phyloP scores from a whole-genome alignment of 2,329 filamentous ascomycete genomes.

The Acephala macrosclerotiorum region DNA sequence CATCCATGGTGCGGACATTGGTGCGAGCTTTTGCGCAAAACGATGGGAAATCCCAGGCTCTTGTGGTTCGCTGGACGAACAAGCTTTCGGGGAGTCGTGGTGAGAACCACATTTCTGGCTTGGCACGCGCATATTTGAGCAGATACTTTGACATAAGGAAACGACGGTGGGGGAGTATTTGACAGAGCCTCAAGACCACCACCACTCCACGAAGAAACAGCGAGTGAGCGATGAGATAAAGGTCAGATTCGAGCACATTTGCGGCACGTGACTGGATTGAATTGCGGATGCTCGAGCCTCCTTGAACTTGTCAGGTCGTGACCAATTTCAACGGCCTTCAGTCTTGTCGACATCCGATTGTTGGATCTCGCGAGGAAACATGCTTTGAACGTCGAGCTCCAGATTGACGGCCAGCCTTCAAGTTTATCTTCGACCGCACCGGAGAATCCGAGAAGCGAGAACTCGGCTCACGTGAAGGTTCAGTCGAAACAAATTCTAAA shows the following conservation, averaged over 20 bases:
- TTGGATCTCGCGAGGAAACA: too few species aligned
- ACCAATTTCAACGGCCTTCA: too few species aligned
- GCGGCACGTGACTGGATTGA: too few species aligned
- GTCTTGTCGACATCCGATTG: too few species aligned
- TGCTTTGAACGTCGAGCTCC: too few species aligned
- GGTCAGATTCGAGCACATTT: not conserved
- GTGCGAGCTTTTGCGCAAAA: conserved; percentile 8
- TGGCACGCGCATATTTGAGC: conserved; percentile 27
- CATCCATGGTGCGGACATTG: not conserved
- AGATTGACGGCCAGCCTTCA: too few species aligned
- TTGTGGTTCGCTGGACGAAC: not conserved
- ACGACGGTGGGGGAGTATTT: not conserved
- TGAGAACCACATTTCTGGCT: conserved; percentile 9
- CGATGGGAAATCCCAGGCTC: conserved; percentile 1
- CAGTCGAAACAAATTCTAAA: not conserved
- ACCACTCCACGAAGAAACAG: too few species aligned
- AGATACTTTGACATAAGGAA: not conserved
- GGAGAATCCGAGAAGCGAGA: not conserved
- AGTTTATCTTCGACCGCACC: not conserved
- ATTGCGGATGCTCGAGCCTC: not conserved
- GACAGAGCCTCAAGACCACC: not conserved
- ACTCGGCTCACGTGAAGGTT: not conserved
- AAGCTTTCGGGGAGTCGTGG: not conserved
- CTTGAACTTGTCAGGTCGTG: not conserved
- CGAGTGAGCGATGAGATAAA: not conserved